Evolutionary conservation across 2,329 filamentous ascomycete genomes (phyloP).

Genomic region (Botrytis galanthina): DNA sequence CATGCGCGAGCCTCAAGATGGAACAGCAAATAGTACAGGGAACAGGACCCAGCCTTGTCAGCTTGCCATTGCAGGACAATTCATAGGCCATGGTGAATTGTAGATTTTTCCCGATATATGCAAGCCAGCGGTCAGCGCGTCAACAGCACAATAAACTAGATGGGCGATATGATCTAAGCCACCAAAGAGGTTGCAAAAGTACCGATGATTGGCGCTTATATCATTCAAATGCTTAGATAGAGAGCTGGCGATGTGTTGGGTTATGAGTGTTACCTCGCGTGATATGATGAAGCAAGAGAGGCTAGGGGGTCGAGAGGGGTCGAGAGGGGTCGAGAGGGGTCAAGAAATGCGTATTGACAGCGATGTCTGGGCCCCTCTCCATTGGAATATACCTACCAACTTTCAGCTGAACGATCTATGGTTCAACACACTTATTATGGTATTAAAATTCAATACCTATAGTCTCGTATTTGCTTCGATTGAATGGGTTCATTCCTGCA

Average conservation of each 20-base stretch:
- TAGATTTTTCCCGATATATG: not conserved
- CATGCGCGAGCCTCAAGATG: not conserved
- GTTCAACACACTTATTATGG: too few species aligned
- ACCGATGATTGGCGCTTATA: rapidly evolving
- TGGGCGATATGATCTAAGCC: not conserved
- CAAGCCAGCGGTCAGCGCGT: not conserved
- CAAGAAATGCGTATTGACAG: not conserved
- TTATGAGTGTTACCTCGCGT: too few species aligned
- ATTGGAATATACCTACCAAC: too few species aligned
- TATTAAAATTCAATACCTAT: too few species aligned
- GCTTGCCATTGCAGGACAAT: not conserved
- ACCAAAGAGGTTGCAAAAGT: not conserved
- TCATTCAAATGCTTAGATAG: not conserved
- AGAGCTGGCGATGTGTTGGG: not conserved
- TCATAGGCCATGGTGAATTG: not conserved
- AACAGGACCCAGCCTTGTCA: too few species aligned
- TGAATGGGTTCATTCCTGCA: too few species aligned
- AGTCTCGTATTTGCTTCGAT: too few species aligned
- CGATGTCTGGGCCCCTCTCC: not conserved
- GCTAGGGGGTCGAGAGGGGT: too few species aligned
- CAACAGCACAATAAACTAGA: not conserved
- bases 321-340: not conserved
- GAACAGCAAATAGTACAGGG: not conserved
- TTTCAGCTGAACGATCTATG: too few species aligned
- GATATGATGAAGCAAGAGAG: too few species aligned